Percentiles rank a stretch among this genome's conserved stretches.
Conservation (phyloP, 1,284 basidiomycete species). For the Taiwanofungus camphoratus region DNA sequence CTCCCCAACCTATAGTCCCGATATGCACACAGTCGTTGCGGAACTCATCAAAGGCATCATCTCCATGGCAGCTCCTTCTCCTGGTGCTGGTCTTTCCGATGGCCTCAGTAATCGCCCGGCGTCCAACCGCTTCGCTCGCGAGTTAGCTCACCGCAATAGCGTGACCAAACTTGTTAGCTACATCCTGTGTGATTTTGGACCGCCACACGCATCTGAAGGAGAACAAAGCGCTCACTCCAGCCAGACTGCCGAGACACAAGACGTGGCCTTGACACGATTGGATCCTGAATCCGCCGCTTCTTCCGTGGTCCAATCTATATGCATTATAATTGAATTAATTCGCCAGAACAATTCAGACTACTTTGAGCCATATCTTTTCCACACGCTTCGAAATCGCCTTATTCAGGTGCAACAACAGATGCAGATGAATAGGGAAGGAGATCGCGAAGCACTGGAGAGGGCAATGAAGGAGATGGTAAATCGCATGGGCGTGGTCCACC, state of each 20-base stretch:
- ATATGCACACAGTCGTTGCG: constrained; percentile 84
- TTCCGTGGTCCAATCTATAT: constrained; percentile 84
- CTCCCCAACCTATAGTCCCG: constrained; percentile 71
- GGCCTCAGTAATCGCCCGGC: constrained; percentile 63
- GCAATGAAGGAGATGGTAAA: constrained; percentile 86
- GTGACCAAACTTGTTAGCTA: constrained; percentile 73
- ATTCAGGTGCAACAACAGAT: constrained; percentile 75
- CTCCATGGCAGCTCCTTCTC: constrained; percentile 88
- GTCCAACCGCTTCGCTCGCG: constrained; percentile 85
- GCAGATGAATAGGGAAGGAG: constrained; percentile 47
- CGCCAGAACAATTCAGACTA: constrained; percentile 99
- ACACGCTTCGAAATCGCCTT: constrained; percentile 86
- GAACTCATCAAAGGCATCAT: constrained; percentile 96
- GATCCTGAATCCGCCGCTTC: constrained; percentile 78
- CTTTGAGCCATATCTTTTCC: constrained; percentile 98
- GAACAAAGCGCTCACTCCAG: constrained; percentile 15
- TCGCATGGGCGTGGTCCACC: constrained; percentile 90
- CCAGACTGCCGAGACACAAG: constrained; percentile 16
- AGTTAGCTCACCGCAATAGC: constrained; percentile 78
- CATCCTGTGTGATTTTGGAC: constrained; percentile 70
- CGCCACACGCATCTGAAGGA: constrained; percentile 10
- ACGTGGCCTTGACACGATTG: constrained; percentile 34
- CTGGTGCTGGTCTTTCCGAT: constrained; percentile 64
- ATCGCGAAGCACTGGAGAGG: constrained; percentile 66
- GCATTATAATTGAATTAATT: constrained; percentile 93